These are phyloP conservation scores for Musa troglodytarum DNA, from an alignment of 176 grass and related monocot genomes.

Conservation along the genomic window DNA sequence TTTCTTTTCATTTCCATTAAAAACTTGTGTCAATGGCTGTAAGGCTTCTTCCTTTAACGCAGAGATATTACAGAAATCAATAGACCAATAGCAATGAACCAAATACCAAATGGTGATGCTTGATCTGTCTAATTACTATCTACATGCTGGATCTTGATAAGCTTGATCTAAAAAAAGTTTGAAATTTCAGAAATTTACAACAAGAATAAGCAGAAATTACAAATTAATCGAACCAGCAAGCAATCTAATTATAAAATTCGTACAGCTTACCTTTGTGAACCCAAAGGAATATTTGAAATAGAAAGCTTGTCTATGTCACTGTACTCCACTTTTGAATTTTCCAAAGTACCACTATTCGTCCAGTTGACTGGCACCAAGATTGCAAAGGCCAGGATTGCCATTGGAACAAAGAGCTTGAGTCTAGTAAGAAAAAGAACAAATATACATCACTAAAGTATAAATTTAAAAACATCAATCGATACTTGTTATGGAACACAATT, in stretches of 20 bases:
- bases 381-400: conserved; percentile 8
- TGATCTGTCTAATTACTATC: not conserved
- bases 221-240: not conserved
- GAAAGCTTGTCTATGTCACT: conserved; percentile 18
- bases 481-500: not conserved
- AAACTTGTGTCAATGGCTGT: too few species aligned
- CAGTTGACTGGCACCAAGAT: conserved; percentile 11
- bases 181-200: not conserved
- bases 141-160: not conserved
- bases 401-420: conserved; percentile 15
- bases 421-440: not conserved
- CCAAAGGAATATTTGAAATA: conserved; percentile 3
- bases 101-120: not conserved
- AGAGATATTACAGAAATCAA: not conserved
- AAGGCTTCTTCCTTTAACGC: not conserved
- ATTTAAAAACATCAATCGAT: not conserved
- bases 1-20: too few species aligned
- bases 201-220: not conserved
- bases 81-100: not conserved
- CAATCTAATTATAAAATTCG: not conserved
- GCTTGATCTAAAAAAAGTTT: not conserved
- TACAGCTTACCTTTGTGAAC: not conserved
- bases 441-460: not conserved
- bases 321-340: conserved; percentile 1
- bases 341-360: not conserved